Evolutionary conservation across 176 grass and related monocot genomes (phyloP).

Genomic region (Puya raimondii): DNA sequence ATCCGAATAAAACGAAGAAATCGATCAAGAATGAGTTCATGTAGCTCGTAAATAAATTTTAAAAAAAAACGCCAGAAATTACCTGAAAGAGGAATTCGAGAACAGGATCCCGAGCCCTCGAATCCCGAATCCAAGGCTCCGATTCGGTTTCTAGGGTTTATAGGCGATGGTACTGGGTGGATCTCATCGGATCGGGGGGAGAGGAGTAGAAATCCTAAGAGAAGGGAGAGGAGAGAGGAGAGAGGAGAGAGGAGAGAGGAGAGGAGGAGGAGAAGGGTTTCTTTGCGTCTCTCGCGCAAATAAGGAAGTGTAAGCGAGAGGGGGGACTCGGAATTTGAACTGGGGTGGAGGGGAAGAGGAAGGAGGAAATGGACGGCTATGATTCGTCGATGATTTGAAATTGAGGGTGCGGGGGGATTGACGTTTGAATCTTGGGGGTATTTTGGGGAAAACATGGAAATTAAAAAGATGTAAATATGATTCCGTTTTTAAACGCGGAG

Average conservation of each 20-base stretch:
- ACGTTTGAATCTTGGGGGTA: conserved; percentile 29
- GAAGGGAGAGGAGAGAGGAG: neutral
- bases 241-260: neutral
- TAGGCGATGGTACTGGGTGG: neutral
- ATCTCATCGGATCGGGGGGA: neutral
- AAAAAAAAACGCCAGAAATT: neutral
- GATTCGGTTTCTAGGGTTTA: neutral
- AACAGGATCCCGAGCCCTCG: conserved; percentile 10
- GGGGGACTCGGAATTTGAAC: conserved; percentile 22
- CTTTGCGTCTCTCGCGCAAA: neutral
- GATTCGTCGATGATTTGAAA: conserved; percentile 20
- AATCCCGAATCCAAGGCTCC: neutral
- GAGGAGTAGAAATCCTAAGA: neutral
- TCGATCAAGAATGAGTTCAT: neutral
- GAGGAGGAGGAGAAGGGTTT: neutral
- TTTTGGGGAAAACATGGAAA: neutral
- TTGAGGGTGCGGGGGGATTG: conserved; percentile 11
- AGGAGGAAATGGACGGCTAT: conserved; percentile 23
- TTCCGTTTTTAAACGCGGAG: neutral
- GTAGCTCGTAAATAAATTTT: neutral
- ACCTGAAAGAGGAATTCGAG: conserved; percentile 22
- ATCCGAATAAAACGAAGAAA: neutral
- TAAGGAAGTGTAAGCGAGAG: neutral
- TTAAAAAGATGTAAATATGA: neutral
- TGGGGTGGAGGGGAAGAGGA: conserved; percentile 1